Evolutionary conservation across 768 basidiomycete species (phyloP).

Genomic region (Lactifluus subvellereus): DNA sequence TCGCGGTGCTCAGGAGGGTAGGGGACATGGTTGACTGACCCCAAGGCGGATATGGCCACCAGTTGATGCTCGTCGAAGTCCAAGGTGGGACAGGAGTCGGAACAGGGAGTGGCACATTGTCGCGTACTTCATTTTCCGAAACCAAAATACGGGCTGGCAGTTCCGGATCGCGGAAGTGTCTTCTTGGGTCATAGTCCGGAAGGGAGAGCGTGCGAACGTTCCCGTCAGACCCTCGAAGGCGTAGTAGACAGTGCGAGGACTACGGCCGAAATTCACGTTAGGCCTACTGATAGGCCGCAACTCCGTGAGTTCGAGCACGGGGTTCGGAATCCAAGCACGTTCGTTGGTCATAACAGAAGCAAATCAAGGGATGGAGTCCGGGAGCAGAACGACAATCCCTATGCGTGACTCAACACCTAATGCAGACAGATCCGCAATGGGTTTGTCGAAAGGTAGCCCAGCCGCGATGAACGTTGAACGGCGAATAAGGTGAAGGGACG

Average conservation of each 20-base stretch:
- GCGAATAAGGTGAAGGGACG: constrained; percentile 65
- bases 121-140: background rate
- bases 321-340: background rate
- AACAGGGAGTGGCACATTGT: background rate
- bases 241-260: background rate
- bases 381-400: constrained; percentile 25
- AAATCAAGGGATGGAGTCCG: constrained; percentile 4
- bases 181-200: background rate
- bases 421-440: constrained; percentile 37
- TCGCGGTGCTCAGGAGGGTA: background rate
- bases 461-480: constrained; percentile 77
- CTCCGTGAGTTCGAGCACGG: background rate
- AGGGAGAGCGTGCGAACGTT: background rate
- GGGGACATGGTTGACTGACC: constrained; percentile 18
- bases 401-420: constrained; percentile 33
- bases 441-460: constrained; percentile 60
- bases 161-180: background rate
- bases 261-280: constrained; percentile 11
- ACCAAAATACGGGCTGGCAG: background rate
- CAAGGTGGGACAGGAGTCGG: constrained; percentile 2
- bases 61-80: constrained; percentile 28
- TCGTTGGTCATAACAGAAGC: background rate
- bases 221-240: background rate
- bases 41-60: constrained; percentile 35
- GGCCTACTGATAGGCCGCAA: constrained; percentile 1